Conservation (phyloP, 805 yeast genomes). For the Kodamaea kakaduensis region DNA sequence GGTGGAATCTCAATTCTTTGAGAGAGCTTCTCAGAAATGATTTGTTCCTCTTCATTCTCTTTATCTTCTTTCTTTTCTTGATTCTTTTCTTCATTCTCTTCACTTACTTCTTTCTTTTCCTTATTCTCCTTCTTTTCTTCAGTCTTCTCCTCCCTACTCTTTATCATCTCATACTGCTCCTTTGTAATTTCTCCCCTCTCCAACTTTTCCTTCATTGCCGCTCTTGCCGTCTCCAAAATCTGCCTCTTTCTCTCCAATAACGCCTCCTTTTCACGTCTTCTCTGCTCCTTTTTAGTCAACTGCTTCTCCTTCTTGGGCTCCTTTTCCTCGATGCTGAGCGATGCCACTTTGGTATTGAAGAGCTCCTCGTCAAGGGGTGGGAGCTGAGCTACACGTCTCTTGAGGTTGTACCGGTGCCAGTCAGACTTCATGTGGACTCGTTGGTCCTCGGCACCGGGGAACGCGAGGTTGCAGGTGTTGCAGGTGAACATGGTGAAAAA, state of each 20-base stretch:
- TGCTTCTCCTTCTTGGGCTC: constrained; percentile 25
- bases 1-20: constrained; percentile 46
- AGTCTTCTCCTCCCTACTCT: constrained; percentile 4
- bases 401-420: constrained; percentile 45
- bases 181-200: constrained; percentile 19
- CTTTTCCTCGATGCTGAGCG: constrained; percentile 13
- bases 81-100: not conserved
- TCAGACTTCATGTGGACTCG: constrained; percentile 43
- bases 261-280: constrained; percentile 49
- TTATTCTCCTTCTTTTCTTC: constrained; percentile 2
- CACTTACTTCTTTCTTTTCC: not conserved
- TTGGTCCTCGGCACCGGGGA: constrained; percentile 36
- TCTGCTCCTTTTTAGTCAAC: constrained; percentile 46
- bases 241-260: constrained; percentile 45
- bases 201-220: constrained; percentile 33
- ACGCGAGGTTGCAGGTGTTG: constrained; percentile 38
- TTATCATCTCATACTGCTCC: constrained; percentile 14
- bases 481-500: constrained; percentile 27
- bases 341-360: constrained; percentile 21
- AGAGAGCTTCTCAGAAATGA: constrained; percentile 43
- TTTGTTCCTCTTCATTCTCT: constrained; percentile 23
- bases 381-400: constrained; percentile 38
- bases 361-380: constrained; percentile 24
- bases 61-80: constrained; percentile 1
- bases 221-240: constrained; percentile 45